Percentiles rank a stretch among this genome's conserved stretches.
phyloP scores from a whole-genome alignment of 2,329 filamentous ascomycete genomes.

The Penicillium sp. region DNA sequence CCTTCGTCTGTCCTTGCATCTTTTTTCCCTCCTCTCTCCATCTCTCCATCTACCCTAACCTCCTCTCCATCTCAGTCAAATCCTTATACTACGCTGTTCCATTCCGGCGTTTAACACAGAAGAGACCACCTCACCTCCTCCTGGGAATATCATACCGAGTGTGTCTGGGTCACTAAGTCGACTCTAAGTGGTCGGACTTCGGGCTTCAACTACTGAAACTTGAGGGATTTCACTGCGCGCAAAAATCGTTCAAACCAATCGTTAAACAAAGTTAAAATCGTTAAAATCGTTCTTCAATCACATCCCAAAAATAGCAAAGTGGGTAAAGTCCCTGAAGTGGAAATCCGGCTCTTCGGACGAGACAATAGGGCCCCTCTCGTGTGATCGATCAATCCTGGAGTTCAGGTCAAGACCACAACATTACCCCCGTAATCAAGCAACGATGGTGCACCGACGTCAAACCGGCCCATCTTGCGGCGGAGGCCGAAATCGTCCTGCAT shows the following conservation, averaged over 20 bases:
- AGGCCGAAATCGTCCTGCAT: constrained; percentile 6
- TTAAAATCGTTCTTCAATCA: neutral
- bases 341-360: constrained; percentile 23
- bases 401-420: neutral
- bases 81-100: neutral
- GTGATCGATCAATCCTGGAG: neutral
- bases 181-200: constrained; percentile 23
- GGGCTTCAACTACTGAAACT: constrained; percentile 10
- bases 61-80: neutral
- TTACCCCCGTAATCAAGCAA: constrained; percentile 1
- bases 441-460: neutral
- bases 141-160: constrained; percentile 12
- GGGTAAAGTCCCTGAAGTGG: constrained; percentile 18
- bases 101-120: neutral
- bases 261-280: neutral
- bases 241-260: constrained; percentile 1
- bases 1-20: neutral
- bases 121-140: constrained; percentile 5
- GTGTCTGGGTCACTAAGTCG: constrained; percentile 13
- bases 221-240: constrained; percentile 19
- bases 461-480: constrained; percentile 1
- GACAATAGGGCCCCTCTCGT: constrained; percentile 14
- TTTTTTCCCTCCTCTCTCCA: constrained; percentile 7
- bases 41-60: neutral
- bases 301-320: constrained; percentile 12